phyloP scores from a whole-genome alignment of 495 filamentous ascomycete species.

The Hyaloscypha hepaticicola region DNA sequence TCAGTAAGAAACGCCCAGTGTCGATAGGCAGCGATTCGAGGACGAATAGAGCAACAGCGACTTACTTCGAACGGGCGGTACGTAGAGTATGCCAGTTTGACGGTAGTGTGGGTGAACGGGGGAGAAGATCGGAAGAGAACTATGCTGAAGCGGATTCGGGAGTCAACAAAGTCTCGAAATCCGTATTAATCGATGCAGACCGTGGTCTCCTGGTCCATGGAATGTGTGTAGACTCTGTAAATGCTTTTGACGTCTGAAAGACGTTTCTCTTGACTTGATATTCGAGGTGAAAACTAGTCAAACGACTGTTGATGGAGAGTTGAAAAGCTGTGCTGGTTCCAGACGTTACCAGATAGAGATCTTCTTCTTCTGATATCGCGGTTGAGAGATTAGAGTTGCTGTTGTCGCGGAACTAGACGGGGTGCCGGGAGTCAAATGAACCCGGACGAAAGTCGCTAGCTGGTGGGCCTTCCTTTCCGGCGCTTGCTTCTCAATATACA shows the following conservation, averaged over 20 bases:
- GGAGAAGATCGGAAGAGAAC: conserved; percentile 2
- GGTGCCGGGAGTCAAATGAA: conserved; percentile 2
- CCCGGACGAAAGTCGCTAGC: not conserved
- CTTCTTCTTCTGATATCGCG: not conserved
- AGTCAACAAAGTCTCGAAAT: not conserved
- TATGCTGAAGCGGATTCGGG: not conserved
- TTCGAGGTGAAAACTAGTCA: not conserved
- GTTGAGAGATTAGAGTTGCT: not conserved
- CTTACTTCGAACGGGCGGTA: conserved; percentile 32
- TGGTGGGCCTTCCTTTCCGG: not conserved
- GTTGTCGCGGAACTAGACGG: not conserved
- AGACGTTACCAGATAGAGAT: not conserved
- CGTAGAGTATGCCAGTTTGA: conserved; percentile 35
- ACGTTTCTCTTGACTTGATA: not conserved
- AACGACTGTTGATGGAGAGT: not conserved
- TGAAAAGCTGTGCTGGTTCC: not conserved
- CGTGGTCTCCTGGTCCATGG: not conserved
- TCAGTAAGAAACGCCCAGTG: conserved; percentile 15
- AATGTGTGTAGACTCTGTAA: not conserved
- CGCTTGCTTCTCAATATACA: conserved; percentile 2
- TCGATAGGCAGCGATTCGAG: not conserved
- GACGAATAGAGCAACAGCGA: not conserved
- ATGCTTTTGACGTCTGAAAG: not conserved
- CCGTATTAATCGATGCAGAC: not conserved
- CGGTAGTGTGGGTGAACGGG: conserved; percentile 20